Conservation (phyloP, 2,329 filamentous ascomycete genomes). For the Aspergillus sp. region DNA sequence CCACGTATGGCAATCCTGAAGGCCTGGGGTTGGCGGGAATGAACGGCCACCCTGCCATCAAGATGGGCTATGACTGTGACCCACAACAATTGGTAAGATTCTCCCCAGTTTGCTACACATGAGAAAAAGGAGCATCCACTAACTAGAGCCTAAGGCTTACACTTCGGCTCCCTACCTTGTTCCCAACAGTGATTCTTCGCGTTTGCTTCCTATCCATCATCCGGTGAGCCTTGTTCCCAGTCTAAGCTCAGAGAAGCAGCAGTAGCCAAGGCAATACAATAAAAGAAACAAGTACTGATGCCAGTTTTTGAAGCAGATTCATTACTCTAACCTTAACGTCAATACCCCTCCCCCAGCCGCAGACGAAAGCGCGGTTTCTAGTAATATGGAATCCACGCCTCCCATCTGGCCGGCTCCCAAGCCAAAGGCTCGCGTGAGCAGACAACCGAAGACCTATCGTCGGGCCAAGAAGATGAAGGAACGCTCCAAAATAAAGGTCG, state of each 20-base stretch:
- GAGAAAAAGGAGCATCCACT: not conserved
- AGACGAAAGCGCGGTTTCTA: slow-evolving; percentile 12
- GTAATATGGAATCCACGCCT: slow-evolving; percentile 6
- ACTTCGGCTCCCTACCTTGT: slow-evolving; percentile 8
- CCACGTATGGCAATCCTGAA: not conserved
- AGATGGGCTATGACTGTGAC: slow-evolving; percentile 2
- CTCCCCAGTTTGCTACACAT: not conserved
- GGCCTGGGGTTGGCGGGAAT: not conserved
- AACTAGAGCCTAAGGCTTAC: slow-evolving; percentile 10
- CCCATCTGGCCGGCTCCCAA: slow-evolving; percentile 14
- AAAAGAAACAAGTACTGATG: not conserved
- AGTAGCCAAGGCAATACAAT: not conserved
- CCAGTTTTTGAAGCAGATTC: not conserved
- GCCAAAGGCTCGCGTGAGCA: slow-evolving; percentile 9
- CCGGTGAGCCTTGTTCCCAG: slow-evolving; percentile 13
- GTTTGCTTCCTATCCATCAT: slow-evolving; percentile 10
- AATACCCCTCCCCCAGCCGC: slow-evolving; percentile 18
- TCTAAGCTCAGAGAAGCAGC: slow-evolving; percentile 3
- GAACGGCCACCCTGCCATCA: not conserved
- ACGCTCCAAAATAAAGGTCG: slow-evolving; percentile 4
- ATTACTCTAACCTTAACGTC: slow-evolving; percentile 9
- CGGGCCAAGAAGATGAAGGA: slow-evolving; percentile 6
- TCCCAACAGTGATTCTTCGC: slow-evolving; percentile 10
- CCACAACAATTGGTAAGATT: slow-evolving; percentile 15
- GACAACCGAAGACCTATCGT: slow-evolving; percentile 7